These are phyloP conservation scores for Xylariaceae sp. DNA, from an alignment of 2,329 filamentous ascomycete genomes.

Conservation along the genomic window DNA sequence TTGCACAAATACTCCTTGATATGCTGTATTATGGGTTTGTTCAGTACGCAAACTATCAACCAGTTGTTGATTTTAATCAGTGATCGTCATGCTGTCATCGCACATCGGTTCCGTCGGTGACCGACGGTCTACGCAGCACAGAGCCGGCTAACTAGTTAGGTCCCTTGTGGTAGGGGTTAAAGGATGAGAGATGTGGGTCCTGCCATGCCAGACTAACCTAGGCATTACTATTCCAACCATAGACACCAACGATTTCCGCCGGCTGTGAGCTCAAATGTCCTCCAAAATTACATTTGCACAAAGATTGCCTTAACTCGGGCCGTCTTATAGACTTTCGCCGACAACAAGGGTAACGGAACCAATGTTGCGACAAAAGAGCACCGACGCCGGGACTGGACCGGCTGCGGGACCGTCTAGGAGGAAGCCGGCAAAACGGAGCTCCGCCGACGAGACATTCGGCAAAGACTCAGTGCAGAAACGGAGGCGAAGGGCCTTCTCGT, in stretches of 20 bases:
- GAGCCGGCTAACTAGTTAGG: too few relatives aligned
- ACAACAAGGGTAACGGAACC: background rate
- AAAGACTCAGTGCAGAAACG: conserved; percentile 30
- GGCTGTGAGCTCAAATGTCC: conserved; percentile 9
- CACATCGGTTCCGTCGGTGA: too few relatives aligned
- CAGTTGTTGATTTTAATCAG: too few relatives aligned
- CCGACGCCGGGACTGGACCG: conserved; percentile 9
- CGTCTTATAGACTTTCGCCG: background rate
- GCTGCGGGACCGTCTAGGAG: conserved; percentile 13
- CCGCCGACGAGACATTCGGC: conserved; percentile 14
- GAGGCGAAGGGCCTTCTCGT: conserved; percentile 39
- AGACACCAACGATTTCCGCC: conserved; percentile 33
- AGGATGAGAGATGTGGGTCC: too few relatives aligned
- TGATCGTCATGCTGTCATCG: too few relatives aligned
- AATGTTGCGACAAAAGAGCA: conserved; percentile 5
- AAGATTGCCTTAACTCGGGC: too few relatives aligned
- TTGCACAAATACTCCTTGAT: too few relatives aligned
- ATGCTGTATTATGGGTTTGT: too few relatives aligned
- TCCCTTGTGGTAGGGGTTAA: too few relatives aligned
- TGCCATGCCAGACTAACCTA: too few relatives aligned
- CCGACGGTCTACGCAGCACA: too few relatives aligned
- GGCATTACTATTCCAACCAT: background rate
- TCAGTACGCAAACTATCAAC: too few relatives aligned
- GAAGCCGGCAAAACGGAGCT: conserved; percentile 24
- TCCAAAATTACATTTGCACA: background rate